These are phyloP conservation scores for Sabuloglossum arenarium DNA, from an alignment of 495 filamentous ascomycete species.

Conservation along the genomic window DNA sequence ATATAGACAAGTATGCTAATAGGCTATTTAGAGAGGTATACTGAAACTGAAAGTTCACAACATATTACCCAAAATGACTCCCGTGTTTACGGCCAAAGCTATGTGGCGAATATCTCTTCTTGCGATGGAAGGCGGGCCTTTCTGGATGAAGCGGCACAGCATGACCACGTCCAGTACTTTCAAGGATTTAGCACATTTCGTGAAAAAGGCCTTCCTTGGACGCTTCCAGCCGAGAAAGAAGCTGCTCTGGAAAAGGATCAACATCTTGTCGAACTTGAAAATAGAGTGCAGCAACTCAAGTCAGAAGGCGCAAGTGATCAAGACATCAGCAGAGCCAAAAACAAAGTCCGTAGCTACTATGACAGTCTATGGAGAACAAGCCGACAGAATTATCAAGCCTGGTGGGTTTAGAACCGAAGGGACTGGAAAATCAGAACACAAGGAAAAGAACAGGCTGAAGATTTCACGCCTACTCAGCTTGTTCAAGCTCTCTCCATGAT, in stretches of 20 bases:
- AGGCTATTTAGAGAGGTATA: not conserved
- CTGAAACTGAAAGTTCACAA: conserved; percentile 2
- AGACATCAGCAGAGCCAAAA: not conserved
- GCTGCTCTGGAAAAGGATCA: conserved; percentile 1
- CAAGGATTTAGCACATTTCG: no score
- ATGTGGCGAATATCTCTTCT: conserved; percentile 4
- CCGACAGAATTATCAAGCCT: not conserved
- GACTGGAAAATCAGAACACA: conserved; percentile 1
- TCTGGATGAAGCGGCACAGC: not conserved
- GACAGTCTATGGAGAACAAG: not conserved
- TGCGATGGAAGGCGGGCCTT: not conserved
- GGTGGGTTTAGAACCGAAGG: conserved; percentile 1
- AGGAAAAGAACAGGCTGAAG: not conserved
- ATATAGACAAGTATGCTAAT: no score
- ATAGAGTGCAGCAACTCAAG: not conserved
- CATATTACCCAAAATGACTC: conserved; percentile 1
- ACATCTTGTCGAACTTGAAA: conserved; percentile 1
- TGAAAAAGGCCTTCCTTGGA: not conserved
- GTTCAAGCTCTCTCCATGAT: not conserved
- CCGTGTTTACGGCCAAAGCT: conserved; percentile 3
- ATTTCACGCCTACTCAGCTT: not conserved
- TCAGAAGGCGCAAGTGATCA: not conserved
- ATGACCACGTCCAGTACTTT: no score
- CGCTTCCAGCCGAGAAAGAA: not conserved
- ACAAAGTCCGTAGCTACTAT: not conserved